Evolutionary conservation across 805 yeast species (phyloP).

Genomic region (Cyberlindnera mrakii): DNA sequence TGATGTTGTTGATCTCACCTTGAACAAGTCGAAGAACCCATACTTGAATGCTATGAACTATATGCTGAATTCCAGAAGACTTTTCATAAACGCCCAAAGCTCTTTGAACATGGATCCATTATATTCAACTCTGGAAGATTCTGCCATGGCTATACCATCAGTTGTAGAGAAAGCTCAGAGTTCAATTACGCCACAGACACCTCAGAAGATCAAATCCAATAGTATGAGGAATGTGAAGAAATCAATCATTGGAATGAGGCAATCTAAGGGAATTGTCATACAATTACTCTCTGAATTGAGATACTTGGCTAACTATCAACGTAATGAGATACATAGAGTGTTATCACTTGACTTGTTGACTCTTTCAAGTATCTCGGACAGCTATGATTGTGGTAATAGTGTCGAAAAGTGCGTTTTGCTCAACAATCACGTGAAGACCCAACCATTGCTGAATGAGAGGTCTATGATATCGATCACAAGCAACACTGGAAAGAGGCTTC

Average conservation of each 20-base stretch:
- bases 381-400: constrained; percentile 11
- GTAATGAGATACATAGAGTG: constrained; percentile 21
- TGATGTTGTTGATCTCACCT: constrained; percentile 13
- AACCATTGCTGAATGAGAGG: constrained; percentile 23
- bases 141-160: constrained; percentile 43
- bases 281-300: constrained; percentile 13
- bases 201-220: constrained; percentile 15
- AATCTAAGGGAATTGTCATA: constrained; percentile 17
- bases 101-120: constrained; percentile 40
- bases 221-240: constrained; percentile 18
- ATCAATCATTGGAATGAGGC: constrained; percentile 17
- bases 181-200: constrained; percentile 1
- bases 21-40: constrained; percentile 13
- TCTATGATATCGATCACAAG: constrained; percentile 15
- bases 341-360: constrained; percentile 21
- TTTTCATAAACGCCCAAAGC: constrained; percentile 26
- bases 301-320: constrained; percentile 23
- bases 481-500: constrained; percentile 9
- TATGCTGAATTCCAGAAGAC: constrained; percentile 26
- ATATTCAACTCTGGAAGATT: constrained; percentile 41
- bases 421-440: constrained; percentile 23
- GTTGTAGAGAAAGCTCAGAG: constrained; percentile 8
- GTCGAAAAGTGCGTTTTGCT: constrained; percentile 18
- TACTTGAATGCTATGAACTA: constrained; percentile 20
- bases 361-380: constrained; percentile 21